Evolutionary conservation across 1,139 yeast species (phyloP).

Genomic region (Lodderomyces elongisporus): DNA sequence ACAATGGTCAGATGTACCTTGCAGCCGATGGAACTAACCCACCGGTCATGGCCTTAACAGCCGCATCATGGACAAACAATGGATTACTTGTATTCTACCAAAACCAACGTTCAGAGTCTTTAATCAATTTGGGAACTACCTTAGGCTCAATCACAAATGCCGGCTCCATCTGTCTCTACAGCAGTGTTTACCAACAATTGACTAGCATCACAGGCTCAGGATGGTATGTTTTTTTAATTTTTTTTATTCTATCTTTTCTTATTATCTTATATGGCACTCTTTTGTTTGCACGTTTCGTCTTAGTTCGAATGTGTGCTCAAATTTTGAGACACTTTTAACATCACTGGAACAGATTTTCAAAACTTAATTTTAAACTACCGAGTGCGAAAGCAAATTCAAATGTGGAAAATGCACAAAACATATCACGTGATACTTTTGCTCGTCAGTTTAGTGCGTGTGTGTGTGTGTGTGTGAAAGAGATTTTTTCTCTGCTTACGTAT

Average conservation of each 20-base stretch:
- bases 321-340: no score
- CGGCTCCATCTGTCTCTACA: conserved; percentile 24
- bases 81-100: conserved; percentile 25
- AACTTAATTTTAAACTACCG: no score
- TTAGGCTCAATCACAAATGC: conserved; percentile 15
- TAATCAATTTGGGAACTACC: conserved; percentile 19
- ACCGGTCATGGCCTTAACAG: conserved; percentile 18
- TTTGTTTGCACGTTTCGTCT: no score
- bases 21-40: conserved; percentile 19
- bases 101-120: conserved; percentile 17
- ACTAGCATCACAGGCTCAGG: conserved; percentile 25
- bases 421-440: no score
- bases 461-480: no score
- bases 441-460: no score
- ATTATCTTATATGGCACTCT: no score
- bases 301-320: no score
- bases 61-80: conserved; percentile 20
- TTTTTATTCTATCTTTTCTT: background rate
- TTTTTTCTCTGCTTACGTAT: no score
- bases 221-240: conserved; percentile 16
- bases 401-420: no score
- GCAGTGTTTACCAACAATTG: conserved; percentile 21
- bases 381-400: no score
- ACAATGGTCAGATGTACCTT: conserved; percentile 26
- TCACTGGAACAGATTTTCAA: no score